These are phyloP conservation scores for Crithidia bombi DNA, from an alignment of 208 protist species.

Conservation along the genomic window DNA sequence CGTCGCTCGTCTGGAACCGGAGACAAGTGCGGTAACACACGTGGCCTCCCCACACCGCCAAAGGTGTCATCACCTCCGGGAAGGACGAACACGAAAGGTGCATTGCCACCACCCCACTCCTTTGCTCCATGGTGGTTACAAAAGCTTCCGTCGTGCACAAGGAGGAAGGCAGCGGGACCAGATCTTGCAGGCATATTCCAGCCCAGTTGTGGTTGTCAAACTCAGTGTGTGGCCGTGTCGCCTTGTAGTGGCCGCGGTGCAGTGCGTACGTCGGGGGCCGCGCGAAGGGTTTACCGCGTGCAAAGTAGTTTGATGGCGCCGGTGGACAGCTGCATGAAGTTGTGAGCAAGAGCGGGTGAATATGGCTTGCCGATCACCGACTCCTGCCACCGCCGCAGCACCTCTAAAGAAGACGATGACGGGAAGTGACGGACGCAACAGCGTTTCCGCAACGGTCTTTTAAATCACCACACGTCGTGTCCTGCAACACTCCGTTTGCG, in stretches of 20 bases:
- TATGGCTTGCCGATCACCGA: background rate
- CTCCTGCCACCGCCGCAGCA: slow-evolving; percentile 5
- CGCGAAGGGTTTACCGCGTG: slow-evolving; percentile 6
- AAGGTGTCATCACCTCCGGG: background rate
- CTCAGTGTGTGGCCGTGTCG: slow-evolving; percentile 9
- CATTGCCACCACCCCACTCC: background rate
- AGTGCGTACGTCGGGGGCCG: slow-evolving; percentile 24
- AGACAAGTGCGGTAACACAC: too few species aligned
- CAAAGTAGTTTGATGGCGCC: slow-evolving; percentile 38
- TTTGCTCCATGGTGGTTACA: slow-evolving; percentile 7
- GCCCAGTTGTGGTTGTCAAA: slow-evolving; percentile 26
- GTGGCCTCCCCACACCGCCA: background rate
- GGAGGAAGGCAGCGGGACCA: slow-evolving; percentile 27
- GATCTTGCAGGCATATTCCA: slow-evolving; percentile 27
- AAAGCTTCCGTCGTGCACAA: slow-evolving; percentile 23
- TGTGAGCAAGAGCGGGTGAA: slow-evolving; percentile 1
- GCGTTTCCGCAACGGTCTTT: background rate
- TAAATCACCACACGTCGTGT: background rate
- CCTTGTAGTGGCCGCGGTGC: background rate
- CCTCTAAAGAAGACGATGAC: background rate
- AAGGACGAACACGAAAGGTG: background rate
- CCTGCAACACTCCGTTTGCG: background rate
- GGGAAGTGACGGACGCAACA: background rate
- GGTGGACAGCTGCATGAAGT: slow-evolving; percentile 20
- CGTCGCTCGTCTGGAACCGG: slow-evolving; percentile 26